Evolutionary conservation across 2,329 filamentous ascomycete species (phyloP).

Genomic region (Coniochaeta sp.): DNA sequence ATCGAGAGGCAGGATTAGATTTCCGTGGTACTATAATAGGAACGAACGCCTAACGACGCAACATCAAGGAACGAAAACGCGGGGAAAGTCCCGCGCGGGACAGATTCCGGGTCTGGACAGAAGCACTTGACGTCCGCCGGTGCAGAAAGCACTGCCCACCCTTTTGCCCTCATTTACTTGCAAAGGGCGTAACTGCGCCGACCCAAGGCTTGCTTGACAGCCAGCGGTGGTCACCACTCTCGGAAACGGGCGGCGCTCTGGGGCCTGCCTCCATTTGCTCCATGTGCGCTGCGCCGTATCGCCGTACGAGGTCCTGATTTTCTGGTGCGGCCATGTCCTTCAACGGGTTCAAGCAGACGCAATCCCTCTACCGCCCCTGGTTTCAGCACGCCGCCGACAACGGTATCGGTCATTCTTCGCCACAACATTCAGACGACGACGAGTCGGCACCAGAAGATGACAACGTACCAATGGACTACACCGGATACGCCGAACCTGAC

Average conservation of each 20-base stretch:
- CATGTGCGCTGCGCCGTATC: not conserved
- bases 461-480: not conserved
- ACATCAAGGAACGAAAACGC: not conserved
- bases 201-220: too few relatives aligned
- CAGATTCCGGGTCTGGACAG: not conserved
- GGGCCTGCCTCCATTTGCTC: too few relatives aligned
- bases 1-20: not conserved
- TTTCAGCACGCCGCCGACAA: not conserved
- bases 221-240: not conserved
- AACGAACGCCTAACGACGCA: not conserved
- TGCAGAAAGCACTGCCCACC: too few relatives aligned
- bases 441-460: not conserved
- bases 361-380: not conserved
- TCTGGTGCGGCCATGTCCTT: not conserved
- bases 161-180: too few relatives aligned
- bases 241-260: not conserved
- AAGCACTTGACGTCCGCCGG: not conserved
- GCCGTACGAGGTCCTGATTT: not conserved
- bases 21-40: not conserved
- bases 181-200: too few relatives aligned
- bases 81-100: conserved; percentile 1
- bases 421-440: not conserved
- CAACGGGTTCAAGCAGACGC: not conserved
- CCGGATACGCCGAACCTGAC: not conserved
- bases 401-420: not conserved